Evolutionary conservation across 352 stramenopile genomes (phyloP).

Genomic region (Globisporangium alternatum): DNA sequence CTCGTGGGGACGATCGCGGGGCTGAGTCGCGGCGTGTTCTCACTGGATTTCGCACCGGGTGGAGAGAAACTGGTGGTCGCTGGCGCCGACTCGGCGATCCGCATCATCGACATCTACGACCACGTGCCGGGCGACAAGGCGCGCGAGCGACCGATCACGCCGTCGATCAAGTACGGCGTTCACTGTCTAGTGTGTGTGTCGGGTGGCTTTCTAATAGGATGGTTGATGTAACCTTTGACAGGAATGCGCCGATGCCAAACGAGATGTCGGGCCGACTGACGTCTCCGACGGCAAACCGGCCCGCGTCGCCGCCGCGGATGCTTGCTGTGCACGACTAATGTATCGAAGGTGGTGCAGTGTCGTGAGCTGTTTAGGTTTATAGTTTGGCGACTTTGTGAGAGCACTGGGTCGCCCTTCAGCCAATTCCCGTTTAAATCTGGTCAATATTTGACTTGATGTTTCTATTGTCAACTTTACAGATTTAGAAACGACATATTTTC

Average conservation of each 20-base stretch:
- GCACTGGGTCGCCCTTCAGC: too few species aligned
- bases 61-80: slow-evolving; percentile 85
- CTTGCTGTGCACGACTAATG: slow-evolving; percentile 41
- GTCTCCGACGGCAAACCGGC: slow-evolving; percentile 39
- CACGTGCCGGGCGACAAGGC: slow-evolving; percentile 61
- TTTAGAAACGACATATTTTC: too few species aligned
- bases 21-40: slow-evolving; percentile 81
- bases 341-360: neutral
- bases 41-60: slow-evolving; percentile 72
- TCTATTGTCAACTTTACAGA: too few species aligned
- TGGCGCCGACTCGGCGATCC: slow-evolving; percentile 81
- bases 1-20: slow-evolving; percentile 84
- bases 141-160: slow-evolving; percentile 66
- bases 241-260: slow-evolving; percentile 50
- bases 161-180: slow-evolving; percentile 55
- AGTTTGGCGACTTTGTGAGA: too few species aligned
- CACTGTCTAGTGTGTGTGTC: neutral
- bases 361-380: neutral
- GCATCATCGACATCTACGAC: slow-evolving; percentile 89
- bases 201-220: neutral
- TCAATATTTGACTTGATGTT: too few species aligned
- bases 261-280: slow-evolving; percentile 31
- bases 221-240: slow-evolving; percentile 7
- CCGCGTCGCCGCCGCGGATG: slow-evolving; percentile 48
- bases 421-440: too few species aligned